Percentiles rank a stretch among this genome's conserved stretches.
phyloP scores from a whole-genome alignment of 805 yeast species.

The Candida loeiensis region DNA sequence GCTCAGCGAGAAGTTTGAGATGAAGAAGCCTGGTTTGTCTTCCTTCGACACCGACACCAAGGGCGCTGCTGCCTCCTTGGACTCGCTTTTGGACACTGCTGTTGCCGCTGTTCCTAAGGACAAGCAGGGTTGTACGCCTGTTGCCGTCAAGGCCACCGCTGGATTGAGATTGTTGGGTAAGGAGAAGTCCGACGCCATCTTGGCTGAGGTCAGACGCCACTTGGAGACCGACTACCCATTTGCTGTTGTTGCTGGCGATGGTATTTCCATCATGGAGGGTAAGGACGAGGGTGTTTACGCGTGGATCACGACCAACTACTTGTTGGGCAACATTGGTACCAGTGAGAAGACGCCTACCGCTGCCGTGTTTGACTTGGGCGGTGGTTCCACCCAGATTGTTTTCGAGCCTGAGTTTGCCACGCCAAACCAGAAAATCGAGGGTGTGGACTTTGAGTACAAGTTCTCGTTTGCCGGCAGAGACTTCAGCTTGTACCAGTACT shows the following conservation, averaged over 20 bases:
- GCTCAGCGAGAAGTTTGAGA: slow-evolving; percentile 74
- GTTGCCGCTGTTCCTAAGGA: slow-evolving; percentile 70
- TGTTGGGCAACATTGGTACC: slow-evolving; percentile 91
- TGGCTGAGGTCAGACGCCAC: slow-evolving; percentile 72
- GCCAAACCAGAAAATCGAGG: slow-evolving; percentile 59
- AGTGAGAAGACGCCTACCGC: slow-evolving; percentile 77
- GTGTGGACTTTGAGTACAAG: slow-evolving; percentile 85
- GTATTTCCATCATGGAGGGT: slow-evolving; percentile 92
- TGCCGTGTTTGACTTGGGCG: slow-evolving; percentile 97
- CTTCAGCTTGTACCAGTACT: slow-evolving; percentile 83
- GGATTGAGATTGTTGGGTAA: slow-evolving; percentile 86
- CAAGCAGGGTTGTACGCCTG: slow-evolving; percentile 78
- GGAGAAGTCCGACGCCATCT: slow-evolving; percentile 64
- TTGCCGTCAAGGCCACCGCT: slow-evolving; percentile 97
- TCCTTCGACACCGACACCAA: slow-evolving; percentile 72
- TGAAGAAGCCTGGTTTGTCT: slow-evolving; percentile 91
- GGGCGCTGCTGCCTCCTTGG: slow-evolving; percentile 89
- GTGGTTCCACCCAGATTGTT: slow-evolving; percentile 98
- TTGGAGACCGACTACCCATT: slow-evolving; percentile 83
- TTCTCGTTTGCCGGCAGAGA: slow-evolving; percentile 77
- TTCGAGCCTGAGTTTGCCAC: slow-evolving; percentile 79
- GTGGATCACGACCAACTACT: slow-evolving; percentile 94
- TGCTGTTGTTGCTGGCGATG: slow-evolving; percentile 83
- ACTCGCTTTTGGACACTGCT: slow-evolving; percentile 76
- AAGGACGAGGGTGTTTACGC: slow-evolving; percentile 97